Percentiles rank a stretch among this genome's conserved stretches.
phyloP scores from a whole-genome alignment of 208 protist species.

The Trypanosoma melophagium region DNA sequence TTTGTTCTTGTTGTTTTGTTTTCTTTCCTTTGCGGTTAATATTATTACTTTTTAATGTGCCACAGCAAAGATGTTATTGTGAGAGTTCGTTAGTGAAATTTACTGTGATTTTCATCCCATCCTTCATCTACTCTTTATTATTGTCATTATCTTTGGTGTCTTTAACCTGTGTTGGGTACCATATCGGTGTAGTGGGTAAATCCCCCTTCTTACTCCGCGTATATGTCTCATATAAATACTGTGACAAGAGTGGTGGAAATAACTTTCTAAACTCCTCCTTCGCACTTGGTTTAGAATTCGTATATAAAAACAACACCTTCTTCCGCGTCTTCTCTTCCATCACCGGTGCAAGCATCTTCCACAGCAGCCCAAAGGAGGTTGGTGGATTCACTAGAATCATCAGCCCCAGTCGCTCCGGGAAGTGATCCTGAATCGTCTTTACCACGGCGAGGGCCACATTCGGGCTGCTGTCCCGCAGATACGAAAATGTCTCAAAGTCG shows the following conservation, averaged over 20 bases:
- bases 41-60: no score
- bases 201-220: slow-evolving; percentile 61
- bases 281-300: slow-evolving; percentile 55
- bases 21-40: not conserved
- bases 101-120: no score
- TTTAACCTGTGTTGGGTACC: slow-evolving; percentile 51
- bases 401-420: slow-evolving; percentile 80
- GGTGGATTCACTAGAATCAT: slow-evolving; percentile 84
- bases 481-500: slow-evolving; percentile 85
- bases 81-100: no score
- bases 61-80: no score
- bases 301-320: slow-evolving; percentile 82
- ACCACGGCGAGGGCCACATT: slow-evolving; percentile 65
- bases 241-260: slow-evolving; percentile 50
- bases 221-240: slow-evolving; percentile 76
- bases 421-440: slow-evolving; percentile 73
- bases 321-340: slow-evolving; percentile 78
- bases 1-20: not conserved
- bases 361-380: slow-evolving; percentile 72
- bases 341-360: slow-evolving; percentile 63
- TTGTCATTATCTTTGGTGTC: not conserved
- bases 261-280: slow-evolving; percentile 60
- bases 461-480: slow-evolving; percentile 68
- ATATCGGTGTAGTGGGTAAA: slow-evolving; percentile 47
- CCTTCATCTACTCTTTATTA: not conserved